These are phyloP conservation scores for Aspergillus glaucus DNA, from an alignment of 2,329 filamentous ascomycete species.

Conservation along the genomic window DNA sequence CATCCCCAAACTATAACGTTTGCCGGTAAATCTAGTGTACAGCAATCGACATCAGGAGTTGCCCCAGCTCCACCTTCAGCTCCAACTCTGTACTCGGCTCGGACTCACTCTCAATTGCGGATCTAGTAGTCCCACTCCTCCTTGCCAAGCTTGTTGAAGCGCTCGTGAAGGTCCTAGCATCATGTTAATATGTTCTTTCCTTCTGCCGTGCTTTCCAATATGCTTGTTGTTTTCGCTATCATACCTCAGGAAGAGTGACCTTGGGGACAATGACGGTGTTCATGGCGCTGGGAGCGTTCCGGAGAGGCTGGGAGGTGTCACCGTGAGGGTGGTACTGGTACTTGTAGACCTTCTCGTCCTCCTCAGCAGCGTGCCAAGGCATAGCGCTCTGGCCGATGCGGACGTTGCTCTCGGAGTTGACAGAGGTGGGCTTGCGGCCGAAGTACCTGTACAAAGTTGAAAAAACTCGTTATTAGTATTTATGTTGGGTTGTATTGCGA, in stretches of 20 bases:
- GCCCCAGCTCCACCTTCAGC: not conserved
- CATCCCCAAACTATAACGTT: slow-evolving; percentile 18
- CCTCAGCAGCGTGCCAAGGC: slow-evolving; percentile 76
- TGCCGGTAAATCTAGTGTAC: slow-evolving; percentile 28
- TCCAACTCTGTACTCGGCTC: slow-evolving; percentile 5
- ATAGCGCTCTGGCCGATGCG: slow-evolving; percentile 69
- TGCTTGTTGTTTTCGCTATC: slow-evolving; percentile 14
- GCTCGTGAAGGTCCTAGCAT: slow-evolving; percentile 76
- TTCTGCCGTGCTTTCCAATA: too few relatives aligned
- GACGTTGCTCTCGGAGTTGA: slow-evolving; percentile 74
- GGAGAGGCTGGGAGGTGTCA: slow-evolving; percentile 66
- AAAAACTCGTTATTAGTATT: slow-evolving; percentile 3
- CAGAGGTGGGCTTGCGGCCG: slow-evolving; percentile 78
- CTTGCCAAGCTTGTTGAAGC: slow-evolving; percentile 99
- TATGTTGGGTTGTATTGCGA: not conserved
- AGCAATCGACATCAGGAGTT: slow-evolving; percentile 13
- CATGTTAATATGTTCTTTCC: not conserved
- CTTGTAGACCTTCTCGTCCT: slow-evolving; percentile 60
- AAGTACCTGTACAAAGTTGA: slow-evolving; percentile 33
- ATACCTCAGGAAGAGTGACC: slow-evolving; percentile 83
- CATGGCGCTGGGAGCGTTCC: slow-evolving; percentile 88
- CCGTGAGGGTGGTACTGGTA: slow-evolving; percentile 82
- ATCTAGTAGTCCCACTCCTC: slow-evolving; percentile 60
- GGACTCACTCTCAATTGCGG: not conserved
- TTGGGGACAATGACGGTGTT: slow-evolving; percentile 93